Percentiles rank a stretch among this genome's conserved stretches.
Evolutionary conservation across 2,329 filamentous ascomycete species (phyloP).

Genomic region (Botryotinia globosa): DNA sequence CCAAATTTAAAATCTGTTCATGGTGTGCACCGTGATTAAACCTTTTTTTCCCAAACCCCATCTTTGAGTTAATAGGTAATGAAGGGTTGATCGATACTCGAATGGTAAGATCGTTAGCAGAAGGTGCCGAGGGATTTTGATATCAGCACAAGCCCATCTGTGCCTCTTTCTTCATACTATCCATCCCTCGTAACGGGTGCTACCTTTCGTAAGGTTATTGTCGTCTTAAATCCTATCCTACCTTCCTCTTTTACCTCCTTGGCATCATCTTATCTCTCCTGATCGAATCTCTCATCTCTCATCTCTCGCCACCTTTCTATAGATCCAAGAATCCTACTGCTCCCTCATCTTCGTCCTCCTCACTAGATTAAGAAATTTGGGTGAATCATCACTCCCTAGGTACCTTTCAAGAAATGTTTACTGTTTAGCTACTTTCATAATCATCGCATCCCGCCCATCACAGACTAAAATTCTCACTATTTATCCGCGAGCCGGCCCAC

Average conservation of each 20-base stretch:
- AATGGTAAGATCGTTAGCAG: background rate
- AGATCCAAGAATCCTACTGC: background rate
- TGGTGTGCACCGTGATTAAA: slow-evolving; percentile 11
- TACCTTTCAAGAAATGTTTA: background rate
- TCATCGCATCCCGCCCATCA: background rate
- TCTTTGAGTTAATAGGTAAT: background rate
- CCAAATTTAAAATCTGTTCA: background rate
- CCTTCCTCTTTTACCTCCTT: background rate
- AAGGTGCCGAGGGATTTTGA: background rate
- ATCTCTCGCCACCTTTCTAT: background rate
- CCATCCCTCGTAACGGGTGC: slow-evolving; percentile 8
- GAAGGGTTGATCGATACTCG: slow-evolving; percentile 4
- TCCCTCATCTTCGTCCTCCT: background rate
- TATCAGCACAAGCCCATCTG: slow-evolving; percentile 12
- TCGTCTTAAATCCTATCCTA: slow-evolving; percentile 5
- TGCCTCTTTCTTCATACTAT: slow-evolving; percentile 7
- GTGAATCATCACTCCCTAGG: background rate
- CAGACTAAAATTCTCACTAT: background rate
- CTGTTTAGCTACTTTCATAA: background rate
- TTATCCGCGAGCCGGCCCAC: slow-evolving; percentile 6
- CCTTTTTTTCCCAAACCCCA: background rate
- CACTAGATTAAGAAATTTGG: background rate
- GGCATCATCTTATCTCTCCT: background rate
- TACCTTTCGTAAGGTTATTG: slow-evolving; percentile 8
- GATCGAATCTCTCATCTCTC: background rate